Evolutionary conservation across 148 eudicot species (phyloP), one percentile per base, ranked within the genome.

Genomic region (Suaeda aralocaspica): DNA sequence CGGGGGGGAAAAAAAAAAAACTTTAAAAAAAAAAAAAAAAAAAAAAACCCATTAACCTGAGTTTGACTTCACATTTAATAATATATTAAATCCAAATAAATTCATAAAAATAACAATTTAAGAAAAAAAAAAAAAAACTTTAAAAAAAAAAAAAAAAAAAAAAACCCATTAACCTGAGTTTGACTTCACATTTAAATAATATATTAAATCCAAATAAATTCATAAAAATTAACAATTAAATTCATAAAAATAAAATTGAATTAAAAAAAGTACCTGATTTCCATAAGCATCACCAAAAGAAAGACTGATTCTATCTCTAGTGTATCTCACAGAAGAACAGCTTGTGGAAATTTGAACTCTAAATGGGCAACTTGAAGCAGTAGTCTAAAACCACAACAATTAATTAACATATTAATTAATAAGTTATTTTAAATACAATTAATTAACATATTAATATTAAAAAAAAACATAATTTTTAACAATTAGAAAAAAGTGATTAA

Each of bases 201-300:
- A 12, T 55, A 2, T 45, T 57, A 76, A 76, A 66, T 57, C 55
- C 41, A 64, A 24, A 33, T 56, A 13, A 28, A 48, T 21, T 53
- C 72, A 70, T 5, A 64, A 64, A 41, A 15, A 52, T 28, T 7
- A 26, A 51, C 25, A 64, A 64, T 16, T 0, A 22, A 1, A 33
- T 46, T 64, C 9, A 70, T 14, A 6, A 22, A 30, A 18, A 48
- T 18, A 13, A 24, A 9, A n/a, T n/a, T n/a, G 24, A 28, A n/a
- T n/a, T 28, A 12, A 45, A 62, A 10, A 3, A 74, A 16, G 10
- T 79, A 80, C 88, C 84, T 83, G 87, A 58, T 81, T 79, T 19
- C 89, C 89, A 72, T 81, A 79, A 52, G 85, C 83, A 74, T 86
- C 89, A 9, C 89, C 89, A 71, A 86, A 83, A 51, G 87, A 78